Evolutionary conservation across 371 early-diverging fungal genomes (phyloP).

Genomic region (Zychaea mexicana): DNA sequence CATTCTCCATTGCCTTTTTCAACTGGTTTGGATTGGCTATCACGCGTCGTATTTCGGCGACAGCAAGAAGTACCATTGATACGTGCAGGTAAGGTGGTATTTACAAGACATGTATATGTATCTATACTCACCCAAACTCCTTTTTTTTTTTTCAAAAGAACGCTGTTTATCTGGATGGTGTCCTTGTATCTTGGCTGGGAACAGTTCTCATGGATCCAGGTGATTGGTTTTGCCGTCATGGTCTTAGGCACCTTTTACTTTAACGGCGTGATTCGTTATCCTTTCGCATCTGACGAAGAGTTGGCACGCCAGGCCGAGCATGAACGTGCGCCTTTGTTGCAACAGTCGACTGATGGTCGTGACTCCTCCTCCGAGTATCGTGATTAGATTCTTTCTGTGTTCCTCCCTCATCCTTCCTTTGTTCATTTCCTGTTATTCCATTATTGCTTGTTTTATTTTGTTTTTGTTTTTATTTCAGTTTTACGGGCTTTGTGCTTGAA

Average conservation of each 20-base stretch:
- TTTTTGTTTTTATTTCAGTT: background rate
- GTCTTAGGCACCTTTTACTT: conserved; percentile 91
- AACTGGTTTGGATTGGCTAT: conserved; percentile 95
- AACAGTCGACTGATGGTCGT: background rate
- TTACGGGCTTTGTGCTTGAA: background rate
- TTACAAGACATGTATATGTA: no score
- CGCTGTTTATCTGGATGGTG: conserved; percentile 94
- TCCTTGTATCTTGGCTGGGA: conserved; percentile 94
- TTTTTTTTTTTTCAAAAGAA: conserved; percentile 63
- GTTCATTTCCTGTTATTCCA: background rate
- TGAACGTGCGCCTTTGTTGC: conserved; percentile 1
- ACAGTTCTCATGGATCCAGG: conserved; percentile 87
- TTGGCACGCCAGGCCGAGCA: conserved; percentile 9
- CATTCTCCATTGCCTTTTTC: conserved; percentile 89
- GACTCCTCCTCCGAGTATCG: background rate
- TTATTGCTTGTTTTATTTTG: background rate
- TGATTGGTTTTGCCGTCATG: conserved; percentile 79
- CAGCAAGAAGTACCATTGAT: conserved; percentile 93
- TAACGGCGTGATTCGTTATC: conserved; percentile 77
- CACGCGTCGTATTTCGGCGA: conserved; percentile 83
- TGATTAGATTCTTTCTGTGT: background rate
- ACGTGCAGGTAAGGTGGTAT: conserved; percentile 84
- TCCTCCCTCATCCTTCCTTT: background rate
- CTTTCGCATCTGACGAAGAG: conserved; percentile 27
- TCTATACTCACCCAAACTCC: no score